Base-by-base conservation (phyloP, 495 filamentous ascomycete species). In the Penicillium manginii region DNA sequence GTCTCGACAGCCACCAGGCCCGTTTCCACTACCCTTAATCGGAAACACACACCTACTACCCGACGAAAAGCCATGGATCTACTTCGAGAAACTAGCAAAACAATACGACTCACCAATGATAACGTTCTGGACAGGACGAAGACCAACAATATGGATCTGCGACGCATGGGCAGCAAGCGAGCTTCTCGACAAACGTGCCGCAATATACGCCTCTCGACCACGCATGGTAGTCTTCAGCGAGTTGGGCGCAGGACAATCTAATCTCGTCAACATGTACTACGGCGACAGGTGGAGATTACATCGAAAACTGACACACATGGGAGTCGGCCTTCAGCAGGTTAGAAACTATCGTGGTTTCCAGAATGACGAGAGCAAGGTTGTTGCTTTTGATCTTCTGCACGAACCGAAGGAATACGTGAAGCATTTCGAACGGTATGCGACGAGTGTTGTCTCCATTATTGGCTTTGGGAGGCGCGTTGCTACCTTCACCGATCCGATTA, bases 101-200 rank as follows among this genome's bases (percentile, higher is more conserved):
- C 59, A 72, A 48, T 80, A 82, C 45, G 17, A 57, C 3, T 29
- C 61, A 4, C 53, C 61, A 18, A 56, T 60, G 19, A 57, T 88
- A n/a, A 88, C 85, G 1, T 83, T 84, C 59, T 81, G 84, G 85
- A 83, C 86, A 40, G 84, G 85, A 33, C 70, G 85, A 7, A 84
- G 82, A 48, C 84, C 85, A 0, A 87, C 84, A 0, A 76, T 88
- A 14, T 88, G 85, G 84, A 82, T 86, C 56, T 86, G 86, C 64
- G 84, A 88, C 60, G 84, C 83, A 0, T 86, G 84, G 84, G 61
- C 74, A 14, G 84, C 85, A 0, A 83, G 78, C n/a, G 84, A 87
- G 66, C 54, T 71, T 10, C 60, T 73, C n/a, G 66, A 61, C 47
- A 69, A 71, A 48, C 66, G 70, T 7, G 59, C 61, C 23, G 58